Percentiles rank a stretch among this genome's conserved stretches.
These are phyloP conservation scores for Talaromyces trachyspermus DNA, from an alignment of 495 filamentous ascomycete species.

Conservation along the genomic window DNA sequence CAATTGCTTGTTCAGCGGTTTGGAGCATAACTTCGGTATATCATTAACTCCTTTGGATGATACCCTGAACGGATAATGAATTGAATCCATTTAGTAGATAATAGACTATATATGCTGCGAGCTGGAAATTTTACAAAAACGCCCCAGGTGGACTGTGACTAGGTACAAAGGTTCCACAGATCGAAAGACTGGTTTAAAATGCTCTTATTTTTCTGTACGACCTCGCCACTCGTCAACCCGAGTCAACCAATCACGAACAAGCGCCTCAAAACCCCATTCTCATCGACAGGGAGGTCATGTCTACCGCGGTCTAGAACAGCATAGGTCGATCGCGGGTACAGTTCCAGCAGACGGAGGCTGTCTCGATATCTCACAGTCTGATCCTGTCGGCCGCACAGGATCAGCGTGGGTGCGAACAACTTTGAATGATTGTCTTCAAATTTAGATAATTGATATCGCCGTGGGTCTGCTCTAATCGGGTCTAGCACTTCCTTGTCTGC, in stretches of 20 bases:
- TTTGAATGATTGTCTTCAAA: slow-evolving; percentile 15
- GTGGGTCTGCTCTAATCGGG: slow-evolving; percentile 21
- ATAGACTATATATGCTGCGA: neutral
- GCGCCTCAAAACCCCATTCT: slow-evolving; percentile 22
- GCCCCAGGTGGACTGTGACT: neutral
- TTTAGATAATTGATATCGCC: slow-evolving; percentile 21
- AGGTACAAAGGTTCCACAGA: neutral
- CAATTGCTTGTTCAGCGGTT: too few species aligned
- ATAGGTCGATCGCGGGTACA: slow-evolving; percentile 25
- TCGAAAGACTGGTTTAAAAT: neutral
- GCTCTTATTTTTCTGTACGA: slow-evolving; percentile 16
- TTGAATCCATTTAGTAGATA: neutral
- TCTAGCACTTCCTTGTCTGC: slow-evolving; percentile 18
- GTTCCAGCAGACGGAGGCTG: slow-evolving; percentile 24
- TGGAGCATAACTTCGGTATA: too few species aligned
- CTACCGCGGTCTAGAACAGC: slow-evolving; percentile 24
- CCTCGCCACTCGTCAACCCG: slow-evolving; percentile 20
- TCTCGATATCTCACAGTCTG: slow-evolving; percentile 24
- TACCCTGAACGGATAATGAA: neutral
- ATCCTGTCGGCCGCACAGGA: slow-evolving; percentile 24
- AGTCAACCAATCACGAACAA: slow-evolving; percentile 23
- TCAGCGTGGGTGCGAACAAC: slow-evolving; percentile 24
- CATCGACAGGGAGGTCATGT: slow-evolving; percentile 26
- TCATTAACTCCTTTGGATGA: neutral
- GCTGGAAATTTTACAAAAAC: neutral